These are phyloP conservation scores for Tremella yokohamensis DNA, from an alignment of 768 basidiomycete genomes.

Conservation along the genomic window DNA sequence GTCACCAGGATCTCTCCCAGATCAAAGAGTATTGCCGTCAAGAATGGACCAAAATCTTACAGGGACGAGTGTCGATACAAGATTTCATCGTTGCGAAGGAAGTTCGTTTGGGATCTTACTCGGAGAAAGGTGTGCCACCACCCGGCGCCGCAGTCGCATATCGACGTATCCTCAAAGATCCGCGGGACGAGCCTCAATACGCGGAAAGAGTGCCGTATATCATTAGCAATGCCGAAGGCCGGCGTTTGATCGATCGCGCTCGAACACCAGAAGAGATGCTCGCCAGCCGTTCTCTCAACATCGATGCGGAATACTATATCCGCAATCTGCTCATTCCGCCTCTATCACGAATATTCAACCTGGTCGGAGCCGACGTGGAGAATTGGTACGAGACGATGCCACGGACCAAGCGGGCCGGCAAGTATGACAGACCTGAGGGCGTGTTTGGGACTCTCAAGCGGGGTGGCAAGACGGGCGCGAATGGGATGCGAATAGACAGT, in stretches of 20 bases:
- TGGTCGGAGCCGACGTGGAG: slow-evolving; percentile 80
- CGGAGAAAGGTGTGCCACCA: slow-evolving; percentile 81
- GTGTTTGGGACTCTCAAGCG: not conserved
- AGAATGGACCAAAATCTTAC: slow-evolving; percentile 79
- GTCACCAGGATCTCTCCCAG: slow-evolving; percentile 78
- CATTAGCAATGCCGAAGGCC: slow-evolving; percentile 62
- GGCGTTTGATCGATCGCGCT: slow-evolving; percentile 70
- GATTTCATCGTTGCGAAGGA: slow-evolving; percentile 95
- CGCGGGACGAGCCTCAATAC: slow-evolving; percentile 80
- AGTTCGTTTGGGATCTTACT: slow-evolving; percentile 88
- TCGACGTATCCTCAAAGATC: slow-evolving; percentile 67
- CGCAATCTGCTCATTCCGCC: slow-evolving; percentile 80
- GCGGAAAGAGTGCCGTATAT: slow-evolving; percentile 92
- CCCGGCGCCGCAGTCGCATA: slow-evolving; percentile 89
- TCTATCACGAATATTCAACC: slow-evolving; percentile 81
- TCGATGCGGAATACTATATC: slow-evolving; percentile 91
- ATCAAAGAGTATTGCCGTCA: slow-evolving; percentile 82
- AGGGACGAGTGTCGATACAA: slow-evolving; percentile 75
- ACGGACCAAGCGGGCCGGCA: slow-evolving; percentile 55
- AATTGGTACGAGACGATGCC: slow-evolving; percentile 89
- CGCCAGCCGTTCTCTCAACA: slow-evolving; percentile 63
- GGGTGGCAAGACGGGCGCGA: not conserved
- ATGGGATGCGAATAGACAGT: slow-evolving; percentile 60
- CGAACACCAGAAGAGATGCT: slow-evolving; percentile 69
- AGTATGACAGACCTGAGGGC: slow-evolving; percentile 31